Conservation (phyloP, 768 basidiomycete species). For the Pholiota microspora region DNA sequence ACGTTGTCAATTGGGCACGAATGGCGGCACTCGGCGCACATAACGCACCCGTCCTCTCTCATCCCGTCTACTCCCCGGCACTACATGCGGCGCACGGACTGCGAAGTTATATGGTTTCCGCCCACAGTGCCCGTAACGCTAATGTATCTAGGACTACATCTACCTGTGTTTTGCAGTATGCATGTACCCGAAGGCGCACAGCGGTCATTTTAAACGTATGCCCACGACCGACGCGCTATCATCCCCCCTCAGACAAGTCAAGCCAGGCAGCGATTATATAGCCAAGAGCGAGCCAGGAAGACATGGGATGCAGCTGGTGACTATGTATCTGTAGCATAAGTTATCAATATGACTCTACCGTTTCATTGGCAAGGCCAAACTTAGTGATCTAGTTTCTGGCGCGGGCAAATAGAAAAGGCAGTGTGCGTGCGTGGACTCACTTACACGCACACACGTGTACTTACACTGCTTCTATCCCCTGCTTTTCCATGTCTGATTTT, state of each 20-base stretch:
- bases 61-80: background rate
- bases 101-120: background rate
- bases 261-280: background rate
- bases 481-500: no score
- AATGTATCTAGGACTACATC: background rate
- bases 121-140: background rate
- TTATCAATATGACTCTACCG: background rate
- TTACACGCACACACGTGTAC: no score
- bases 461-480: no score
- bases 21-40: background rate
- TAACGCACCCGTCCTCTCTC: background rate
- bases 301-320: background rate
- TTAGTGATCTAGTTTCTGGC: no score
- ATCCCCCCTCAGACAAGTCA: background rate
- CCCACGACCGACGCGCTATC: background rate
- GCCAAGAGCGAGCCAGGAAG: background rate
- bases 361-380: background rate
- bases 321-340: background rate
- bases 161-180: background rate
- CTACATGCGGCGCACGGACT: background rate
- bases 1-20: background rate
- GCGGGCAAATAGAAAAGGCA: no score
- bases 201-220: background rate
- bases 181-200: background rate
- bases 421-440: no score